These are phyloP conservation scores for Yamadazyma dushanensis DNA, from an alignment of 1,139 yeast genomes.

Conservation along the genomic window DNA sequence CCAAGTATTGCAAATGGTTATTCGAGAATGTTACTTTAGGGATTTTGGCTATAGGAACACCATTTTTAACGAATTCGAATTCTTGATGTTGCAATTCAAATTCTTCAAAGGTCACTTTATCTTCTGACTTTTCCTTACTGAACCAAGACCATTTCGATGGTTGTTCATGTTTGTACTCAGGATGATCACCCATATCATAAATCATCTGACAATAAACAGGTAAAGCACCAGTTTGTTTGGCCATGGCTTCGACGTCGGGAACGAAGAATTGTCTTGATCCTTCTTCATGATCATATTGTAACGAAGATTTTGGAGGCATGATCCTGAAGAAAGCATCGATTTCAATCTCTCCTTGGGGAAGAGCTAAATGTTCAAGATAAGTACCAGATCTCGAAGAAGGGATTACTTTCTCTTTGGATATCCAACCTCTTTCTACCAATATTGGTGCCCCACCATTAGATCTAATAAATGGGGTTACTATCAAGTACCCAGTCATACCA, in stretches of 20 bases:
- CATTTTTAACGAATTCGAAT: conserved; percentile 62
- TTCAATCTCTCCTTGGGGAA: conserved; percentile 74
- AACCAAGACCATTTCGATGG: conserved; percentile 4
- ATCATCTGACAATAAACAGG: conserved; percentile 81
- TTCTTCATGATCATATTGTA: conserved; percentile 75
- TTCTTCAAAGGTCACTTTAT: conserved; percentile 21
- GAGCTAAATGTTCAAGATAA: conserved; percentile 59
- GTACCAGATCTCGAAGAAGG: conserved; percentile 56
- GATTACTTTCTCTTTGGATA: conserved; percentile 66
- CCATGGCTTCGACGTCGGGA: conserved; percentile 83
- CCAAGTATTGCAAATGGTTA: conserved; percentile 86
- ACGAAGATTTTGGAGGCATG: conserved; percentile 66
- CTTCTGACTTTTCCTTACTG: background rate
- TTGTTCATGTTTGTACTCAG: conserved; percentile 39
- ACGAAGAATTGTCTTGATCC: conserved; percentile 64
- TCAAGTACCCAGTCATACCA: conserved; percentile 74
- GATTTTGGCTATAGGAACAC: conserved; percentile 85
- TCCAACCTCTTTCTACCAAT: conserved; percentile 92
- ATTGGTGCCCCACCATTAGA: conserved; percentile 70
- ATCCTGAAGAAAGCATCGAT: conserved; percentile 72
- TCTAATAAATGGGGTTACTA: conserved; percentile 81
- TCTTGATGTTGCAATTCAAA: conserved; percentile 43
- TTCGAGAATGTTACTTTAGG: conserved; percentile 82
- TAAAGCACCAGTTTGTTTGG: conserved; percentile 60
- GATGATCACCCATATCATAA: conserved; percentile 62